Evolutionary conservation across 2,329 filamentous ascomycete species (phyloP), one percentile per base, ranked within the genome.

Genomic region (Apiospora malaysiana): DNA sequence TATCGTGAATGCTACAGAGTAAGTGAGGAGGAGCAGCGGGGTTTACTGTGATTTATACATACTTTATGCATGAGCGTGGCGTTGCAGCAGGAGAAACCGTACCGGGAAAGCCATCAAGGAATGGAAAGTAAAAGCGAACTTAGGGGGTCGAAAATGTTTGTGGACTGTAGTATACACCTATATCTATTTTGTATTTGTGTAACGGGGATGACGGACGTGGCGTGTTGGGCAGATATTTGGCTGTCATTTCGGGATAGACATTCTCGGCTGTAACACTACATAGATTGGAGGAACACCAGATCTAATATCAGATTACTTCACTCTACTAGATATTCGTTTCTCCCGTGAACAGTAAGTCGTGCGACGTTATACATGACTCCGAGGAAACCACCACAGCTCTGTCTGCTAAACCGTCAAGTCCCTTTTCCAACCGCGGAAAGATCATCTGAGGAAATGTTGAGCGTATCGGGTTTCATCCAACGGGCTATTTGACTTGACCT

Each of bases 1-100:
- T 9, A n/a, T 18, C 2, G 56, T 21, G 56, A 40, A 63, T n/a
- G 18, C 32, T 21, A 40, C 27, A 9, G 56, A 63, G 18, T 63
- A 63, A 21, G 40, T 7, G 12, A 14, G 1, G 56, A n/a, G 18
- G 56, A 40, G 56, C 12, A 18, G 2, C 7, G 7, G 18, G 21
- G 10, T 16, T 18, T 23, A 12, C 4, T 40, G 18, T 40, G 23
- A 37, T 63, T 63, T 40, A 40, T 63, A 37, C 21, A n/a, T n/a
- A n/a, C 16, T 16, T n/a, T n/a, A n/a, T 63, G 32, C 56, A 63
- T 40, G 56, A 63, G 56, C 56, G 56, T 18, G 56, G 56, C 56
- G 56, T 63, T 63, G 10, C 7, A 4, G 42, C 42, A 16, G 49
- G 25, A 25, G 27, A 8, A 32, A 56, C 14, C 14, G 25, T 18